Base-by-base conservation (phyloP, 805 yeast genomes). In the Metschnikowia cubensis region DNA sequence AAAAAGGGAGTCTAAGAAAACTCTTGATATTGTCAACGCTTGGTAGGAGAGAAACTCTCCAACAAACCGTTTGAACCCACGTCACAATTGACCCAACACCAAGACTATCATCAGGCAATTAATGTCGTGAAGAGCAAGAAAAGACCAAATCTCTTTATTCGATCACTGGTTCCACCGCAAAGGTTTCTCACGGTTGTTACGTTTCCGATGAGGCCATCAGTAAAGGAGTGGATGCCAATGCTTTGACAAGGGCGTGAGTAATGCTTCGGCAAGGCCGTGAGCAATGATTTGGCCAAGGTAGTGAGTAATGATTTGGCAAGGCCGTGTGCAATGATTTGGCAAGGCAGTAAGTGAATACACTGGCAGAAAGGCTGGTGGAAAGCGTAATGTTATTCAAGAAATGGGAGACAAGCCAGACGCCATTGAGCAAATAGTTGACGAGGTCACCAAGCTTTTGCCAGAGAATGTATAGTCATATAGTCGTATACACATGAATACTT, bases 341-440 rank as follows among this genome's bases (percentile, higher is more conserved):
- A 70, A 77, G 47, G 72, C 79, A 50, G 98, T 87, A 40, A 75
- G 91, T 40, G 70, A 74, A 35, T 74, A 77, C 60, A 82, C 94
- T 59, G 99, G 99, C 57, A 99, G 99, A 70, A 89, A 87, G 69
- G 95, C 96, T 51, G 99, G 99, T 73, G 99, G 99, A 69, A 94
- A 89, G 73, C 98, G 97, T 56, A 88, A 89, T 58, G 84, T 91
- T 49, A 89, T 89, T 59, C 99, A 94, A 75, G 99, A 99, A 71
- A 87, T 89, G 84, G 99, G 99, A 61, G 89, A 85, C 60, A 86
- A 89, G 55, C 78, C 84, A 35, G 76, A 71, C 32, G 88, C 87
- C 55, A 76, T 89, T 47, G 77, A 76, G 38, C 78, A 76, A 37
- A 99, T 99, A 25, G 76, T 94, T 56, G 80, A 76, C 33, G 88